These are phyloP conservation scores for Phlebiopsis gigantea DNA, from an alignment of 768 basidiomycete genomes.

Conservation along the genomic window DNA sequence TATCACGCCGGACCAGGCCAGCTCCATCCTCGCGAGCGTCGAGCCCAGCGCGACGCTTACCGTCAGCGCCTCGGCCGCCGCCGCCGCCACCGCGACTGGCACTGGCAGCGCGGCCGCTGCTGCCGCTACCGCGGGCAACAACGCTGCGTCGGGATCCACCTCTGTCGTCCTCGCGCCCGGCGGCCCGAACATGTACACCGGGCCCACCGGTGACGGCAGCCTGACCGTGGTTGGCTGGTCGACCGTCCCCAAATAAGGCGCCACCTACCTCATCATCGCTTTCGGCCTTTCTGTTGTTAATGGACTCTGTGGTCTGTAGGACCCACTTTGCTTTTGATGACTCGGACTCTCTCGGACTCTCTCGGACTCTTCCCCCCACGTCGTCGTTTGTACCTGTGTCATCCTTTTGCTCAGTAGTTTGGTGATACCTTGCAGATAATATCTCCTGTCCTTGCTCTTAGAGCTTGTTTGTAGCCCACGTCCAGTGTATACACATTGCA, in stretches of 20 bases:
- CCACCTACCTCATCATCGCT: neutral
- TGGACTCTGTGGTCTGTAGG: neutral
- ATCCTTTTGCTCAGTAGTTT: neutral
- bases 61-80: conserved; percentile 18
- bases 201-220: conserved; percentile 35
- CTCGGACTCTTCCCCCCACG: no score
- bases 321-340: neutral
- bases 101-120: conserved; percentile 18
- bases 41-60: conserved; percentile 17
- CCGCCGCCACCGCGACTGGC: conserved; percentile 18
- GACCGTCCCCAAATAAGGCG: conserved; percentile 14
- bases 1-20: conserved; percentile 19
- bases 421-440: neutral
- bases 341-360: conserved; percentile 2
- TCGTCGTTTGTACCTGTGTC: neutral
- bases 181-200: conserved; percentile 38
- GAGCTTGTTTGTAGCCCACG: conserved; percentile 1
- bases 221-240: conserved; percentile 45
- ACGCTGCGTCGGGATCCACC: conserved; percentile 14
- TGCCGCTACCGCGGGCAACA: conserved; percentile 14
- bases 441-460: neutral
- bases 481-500: conserved; percentile 1
- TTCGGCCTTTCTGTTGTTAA: neutral
- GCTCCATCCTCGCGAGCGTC: conserved; percentile 18
- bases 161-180: conserved; percentile 22